Evolutionary conservation across 768 basidiomycete species (phyloP).

Genomic region (Ramaria sp.): DNA sequence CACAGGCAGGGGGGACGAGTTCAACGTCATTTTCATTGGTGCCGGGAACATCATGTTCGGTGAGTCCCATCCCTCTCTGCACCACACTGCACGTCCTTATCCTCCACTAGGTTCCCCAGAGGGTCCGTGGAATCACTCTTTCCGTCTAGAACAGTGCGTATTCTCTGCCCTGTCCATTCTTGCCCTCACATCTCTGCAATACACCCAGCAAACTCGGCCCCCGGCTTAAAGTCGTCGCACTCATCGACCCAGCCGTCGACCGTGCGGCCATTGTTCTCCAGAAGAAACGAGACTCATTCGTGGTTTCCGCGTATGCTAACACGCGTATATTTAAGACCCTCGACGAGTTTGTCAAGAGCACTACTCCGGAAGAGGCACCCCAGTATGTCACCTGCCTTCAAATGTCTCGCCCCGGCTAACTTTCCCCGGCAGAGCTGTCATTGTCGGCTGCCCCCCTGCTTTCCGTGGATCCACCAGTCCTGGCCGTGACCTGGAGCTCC

Average conservation of each 20-base stretch:
- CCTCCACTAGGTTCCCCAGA: slow-evolving; percentile 59
- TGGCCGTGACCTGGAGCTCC: slow-evolving; percentile 78
- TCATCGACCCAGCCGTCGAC: slow-evolving; percentile 84
- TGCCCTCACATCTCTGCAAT: slow-evolving; percentile 4
- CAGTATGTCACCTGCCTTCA: slow-evolving; percentile 17
- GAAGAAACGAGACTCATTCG: slow-evolving; percentile 89
- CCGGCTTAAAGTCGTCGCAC: slow-evolving; percentile 89
- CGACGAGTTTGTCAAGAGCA: slow-evolving; percentile 70
- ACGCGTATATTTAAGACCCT: slow-evolving; percentile 79
- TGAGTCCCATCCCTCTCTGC: slow-evolving; percentile 17
- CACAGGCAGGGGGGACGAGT: slow-evolving; percentile 58
- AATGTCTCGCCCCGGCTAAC: background rate
- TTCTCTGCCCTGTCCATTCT: background rate
- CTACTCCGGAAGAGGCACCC: slow-evolving; percentile 54
- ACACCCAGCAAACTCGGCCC: slow-evolving; percentile 76
- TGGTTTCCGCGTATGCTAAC: slow-evolving; percentile 84
- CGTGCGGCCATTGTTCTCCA: slow-evolving; percentile 72
- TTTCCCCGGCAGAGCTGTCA: slow-evolving; percentile 45
- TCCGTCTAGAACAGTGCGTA: slow-evolving; percentile 78
- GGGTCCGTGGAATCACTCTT: slow-evolving; percentile 89
- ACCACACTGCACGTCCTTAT: background rate
- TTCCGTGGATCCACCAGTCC: slow-evolving; percentile 72
- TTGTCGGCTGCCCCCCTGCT: slow-evolving; percentile 90
- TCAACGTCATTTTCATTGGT: slow-evolving; percentile 92
- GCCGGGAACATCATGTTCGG: slow-evolving; percentile 99